These are phyloP conservation scores for Vanrija pseudolonga DNA, from an alignment of 1,284 basidiomycete genomes.

Conservation along the genomic window DNA sequence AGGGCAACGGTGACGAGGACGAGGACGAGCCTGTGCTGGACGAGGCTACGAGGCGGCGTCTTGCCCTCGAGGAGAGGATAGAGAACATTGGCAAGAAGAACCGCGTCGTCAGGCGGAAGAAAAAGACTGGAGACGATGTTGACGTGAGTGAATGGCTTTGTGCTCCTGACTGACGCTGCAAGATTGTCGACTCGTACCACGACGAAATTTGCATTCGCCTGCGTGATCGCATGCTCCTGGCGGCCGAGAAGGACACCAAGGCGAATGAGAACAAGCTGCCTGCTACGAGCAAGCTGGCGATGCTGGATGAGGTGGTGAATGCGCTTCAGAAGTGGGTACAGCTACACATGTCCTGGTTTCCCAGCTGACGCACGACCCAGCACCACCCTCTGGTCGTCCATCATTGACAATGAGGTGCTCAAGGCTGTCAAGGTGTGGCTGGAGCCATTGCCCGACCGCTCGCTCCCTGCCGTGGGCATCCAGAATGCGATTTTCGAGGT, in stretches of 20 bases:
- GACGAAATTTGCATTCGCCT: conserved; percentile 87
- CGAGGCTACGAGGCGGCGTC: conserved; percentile 25
- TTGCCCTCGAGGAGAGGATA: conserved; percentile 51
- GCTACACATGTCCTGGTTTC: neutral
- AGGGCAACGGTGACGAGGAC: conserved; percentile 23
- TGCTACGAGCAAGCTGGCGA: conserved; percentile 76
- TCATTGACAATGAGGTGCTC: conserved; percentile 90
- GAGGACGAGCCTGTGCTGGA: conserved; percentile 43
- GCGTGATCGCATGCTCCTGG: conserved; percentile 77
- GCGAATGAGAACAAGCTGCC: conserved; percentile 79
- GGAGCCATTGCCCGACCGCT: conserved; percentile 87
- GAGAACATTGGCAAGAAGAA: conserved; percentile 81
- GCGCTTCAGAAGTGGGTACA: conserved; percentile 81
- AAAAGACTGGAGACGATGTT: conserved; percentile 60
- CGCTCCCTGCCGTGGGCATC: conserved; percentile 91
- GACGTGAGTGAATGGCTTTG: conserved; percentile 29
- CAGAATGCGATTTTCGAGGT: conserved; percentile 86
- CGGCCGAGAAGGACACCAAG: conserved; percentile 76
- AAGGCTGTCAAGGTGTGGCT: conserved; percentile 89
- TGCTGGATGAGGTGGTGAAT: conserved; percentile 86
- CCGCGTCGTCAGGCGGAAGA: conserved; percentile 65
- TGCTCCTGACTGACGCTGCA: neutral
- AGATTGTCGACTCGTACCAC: conserved; percentile 74
- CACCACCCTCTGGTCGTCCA: conserved; percentile 80
- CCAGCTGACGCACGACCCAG: conserved; percentile 48